phyloP scores from a whole-genome alignment of 2,329 filamentous ascomycete species.

The Magnaporthiopsis incrustans region DNA sequence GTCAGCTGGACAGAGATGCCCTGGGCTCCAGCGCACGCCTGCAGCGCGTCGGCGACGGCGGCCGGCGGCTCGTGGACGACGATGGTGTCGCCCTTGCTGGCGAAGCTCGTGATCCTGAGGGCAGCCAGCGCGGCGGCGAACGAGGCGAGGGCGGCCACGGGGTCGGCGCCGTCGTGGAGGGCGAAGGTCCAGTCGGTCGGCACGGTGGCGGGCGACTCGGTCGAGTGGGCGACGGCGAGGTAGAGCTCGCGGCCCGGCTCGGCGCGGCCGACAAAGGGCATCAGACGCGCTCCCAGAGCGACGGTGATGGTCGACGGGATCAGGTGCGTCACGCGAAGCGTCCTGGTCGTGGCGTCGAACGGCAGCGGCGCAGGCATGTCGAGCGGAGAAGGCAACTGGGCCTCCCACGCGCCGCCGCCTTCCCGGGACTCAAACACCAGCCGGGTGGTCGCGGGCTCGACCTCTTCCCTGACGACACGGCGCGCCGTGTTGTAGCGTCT shows the following conservation, averaged over 20 bases:
- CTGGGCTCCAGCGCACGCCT: background rate
- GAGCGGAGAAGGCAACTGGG: no score
- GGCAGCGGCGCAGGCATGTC: background rate
- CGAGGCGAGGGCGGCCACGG: background rate
- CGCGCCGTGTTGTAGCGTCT: slow-evolving; percentile 14
- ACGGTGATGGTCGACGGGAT: background rate
- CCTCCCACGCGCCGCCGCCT: background rate
- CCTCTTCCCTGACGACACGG: slow-evolving; percentile 9
- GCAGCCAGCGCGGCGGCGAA: background rate
- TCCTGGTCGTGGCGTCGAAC: background rate
- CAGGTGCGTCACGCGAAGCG: background rate
- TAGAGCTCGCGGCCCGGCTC: background rate
- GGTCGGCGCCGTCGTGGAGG: background rate
- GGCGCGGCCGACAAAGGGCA: background rate
- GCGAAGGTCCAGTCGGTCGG: background rate
- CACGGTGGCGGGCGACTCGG: background rate
- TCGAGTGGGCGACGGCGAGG: background rate
- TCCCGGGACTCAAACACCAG: background rate
- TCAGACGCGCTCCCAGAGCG: background rate
- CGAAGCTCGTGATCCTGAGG: background rate
- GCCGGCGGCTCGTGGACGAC: background rate
- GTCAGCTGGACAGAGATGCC: background rate
- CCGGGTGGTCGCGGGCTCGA: background rate
- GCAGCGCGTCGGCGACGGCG: background rate
- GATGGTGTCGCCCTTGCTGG: background rate